Percentiles rank a stretch among this genome's conserved stretches.
These are phyloP conservation scores for Aspergillus fijiensis DNA, from an alignment of 2,329 filamentous ascomycete species.

Conservation along the genomic window DNA sequence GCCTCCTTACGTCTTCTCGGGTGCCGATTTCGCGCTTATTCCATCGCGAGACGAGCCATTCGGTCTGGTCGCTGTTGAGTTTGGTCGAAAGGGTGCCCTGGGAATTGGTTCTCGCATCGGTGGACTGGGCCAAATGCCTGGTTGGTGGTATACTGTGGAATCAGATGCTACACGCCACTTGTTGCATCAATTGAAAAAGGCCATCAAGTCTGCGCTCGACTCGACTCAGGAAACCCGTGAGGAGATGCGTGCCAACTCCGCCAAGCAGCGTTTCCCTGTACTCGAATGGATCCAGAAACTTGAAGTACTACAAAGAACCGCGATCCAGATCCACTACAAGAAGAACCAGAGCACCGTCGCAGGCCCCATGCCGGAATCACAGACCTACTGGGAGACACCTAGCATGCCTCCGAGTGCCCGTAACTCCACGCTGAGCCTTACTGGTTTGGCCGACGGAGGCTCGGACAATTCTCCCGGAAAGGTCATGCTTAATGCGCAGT, in stretches of 20 bases:
- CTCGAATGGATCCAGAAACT: constrained; percentile 65
- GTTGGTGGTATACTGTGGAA: constrained; percentile 70
- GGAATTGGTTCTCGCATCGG: constrained; percentile 65
- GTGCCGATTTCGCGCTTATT: constrained; percentile 66
- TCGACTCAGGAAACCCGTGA: constrained; percentile 56
- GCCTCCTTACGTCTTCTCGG: constrained; percentile 64
- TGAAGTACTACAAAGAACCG: constrained; percentile 59
- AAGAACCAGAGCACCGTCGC: constrained; percentile 26
- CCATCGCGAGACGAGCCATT: constrained; percentile 68
- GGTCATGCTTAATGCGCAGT: constrained; percentile 1
- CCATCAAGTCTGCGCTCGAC: constrained; percentile 59
- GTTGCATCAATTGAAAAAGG: constrained; percentile 62
- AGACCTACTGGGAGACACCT: constrained; percentile 3
- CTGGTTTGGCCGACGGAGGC: constrained; percentile 25
- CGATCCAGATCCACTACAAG: constrained; percentile 57
- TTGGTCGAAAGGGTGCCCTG: constrained; percentile 65
- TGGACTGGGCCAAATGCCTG: constrained; percentile 66
- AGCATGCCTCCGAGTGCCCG: constrained; percentile 21
- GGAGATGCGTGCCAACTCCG: constrained; percentile 63
- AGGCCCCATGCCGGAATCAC: not conserved
- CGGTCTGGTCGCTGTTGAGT: constrained; percentile 66
- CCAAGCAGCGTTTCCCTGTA: constrained; percentile 65
- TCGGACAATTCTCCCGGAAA: not conserved
- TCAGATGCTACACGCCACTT: constrained; percentile 62
- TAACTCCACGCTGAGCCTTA: constrained; percentile 30